Base-by-base conservation (phyloP, 1,284 basidiomycete species). In the Neotropicomus parvogracilis region DNA sequence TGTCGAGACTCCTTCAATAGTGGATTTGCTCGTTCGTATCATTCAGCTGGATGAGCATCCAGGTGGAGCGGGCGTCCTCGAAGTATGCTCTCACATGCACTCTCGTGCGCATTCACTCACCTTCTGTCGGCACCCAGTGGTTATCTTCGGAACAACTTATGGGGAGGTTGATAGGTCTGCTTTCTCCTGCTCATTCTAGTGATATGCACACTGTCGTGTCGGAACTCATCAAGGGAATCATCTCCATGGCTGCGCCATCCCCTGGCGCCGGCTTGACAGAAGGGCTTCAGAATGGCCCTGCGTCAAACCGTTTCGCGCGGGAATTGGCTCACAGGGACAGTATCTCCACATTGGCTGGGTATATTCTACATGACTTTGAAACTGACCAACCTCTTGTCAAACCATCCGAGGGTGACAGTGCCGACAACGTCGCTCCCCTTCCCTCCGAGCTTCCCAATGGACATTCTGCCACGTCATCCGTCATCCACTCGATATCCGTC, bases 141-240 rank as follows among this genome's bases (percentile, higher is more conserved):
- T 74, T 97, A 44, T 90, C 91, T 7, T 80, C 83, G 31, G 81
- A 97, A 70, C 80, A 84, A 52, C 81, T 99, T 43, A 88, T 97
- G 66, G 79, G 81, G 24, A 82, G 83, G 38, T 78, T 98, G 33
- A 80, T 97, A 50, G 82, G 83, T 56, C 77, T 95, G 17, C 81
- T 98, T 14, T 90, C 93, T 0, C 93, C 97, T 0, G 67, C 78
- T 10, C 75, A 91, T 52, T 80, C 84, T 10, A 74, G 83, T 16
- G 86, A 94, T 53, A 82, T 90, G 50, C 95, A 99, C 68, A 79
- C 83, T 24, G 85, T 94, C 40, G 91, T 93, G 27, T 80, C 93
- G 1, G 97, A 99, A 54, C 79, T 98, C 43, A 82, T 99, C 62
- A 97, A 97, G 68, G 88, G 88, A 46, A 93, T 98, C 57, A 94